phyloP scores from a whole-genome alignment of 2,329 filamentous ascomycete species.

The Colletotrichum simmondsii region DNA sequence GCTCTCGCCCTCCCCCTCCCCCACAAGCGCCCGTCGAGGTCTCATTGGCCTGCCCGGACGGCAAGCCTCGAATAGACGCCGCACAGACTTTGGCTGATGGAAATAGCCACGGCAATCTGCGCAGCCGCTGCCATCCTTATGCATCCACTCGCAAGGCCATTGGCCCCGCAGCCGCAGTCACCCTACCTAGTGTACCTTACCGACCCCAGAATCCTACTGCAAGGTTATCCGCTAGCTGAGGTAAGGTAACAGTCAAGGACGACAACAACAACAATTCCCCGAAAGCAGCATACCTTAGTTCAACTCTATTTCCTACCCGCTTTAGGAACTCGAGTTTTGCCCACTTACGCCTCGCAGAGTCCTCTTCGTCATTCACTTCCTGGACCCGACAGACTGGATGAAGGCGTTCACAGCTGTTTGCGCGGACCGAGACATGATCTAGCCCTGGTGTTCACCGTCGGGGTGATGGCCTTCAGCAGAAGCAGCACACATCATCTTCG shows the following conservation, averaged over 20 bases:
- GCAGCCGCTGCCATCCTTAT: slow-evolving; percentile 20
- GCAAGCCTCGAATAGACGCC: slow-evolving; percentile 19
- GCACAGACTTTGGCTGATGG: slow-evolving; percentile 16
- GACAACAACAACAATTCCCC: neutral
- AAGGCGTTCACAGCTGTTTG: slow-evolving; percentile 16
- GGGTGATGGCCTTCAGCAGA: neutral
- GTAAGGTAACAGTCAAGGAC: neutral
- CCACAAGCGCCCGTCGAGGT: slow-evolving; percentile 15
- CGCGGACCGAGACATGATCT: slow-evolving; percentile 20
- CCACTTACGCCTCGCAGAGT: neutral
- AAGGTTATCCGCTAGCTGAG: neutral
- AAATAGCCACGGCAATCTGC: slow-evolving; percentile 34
- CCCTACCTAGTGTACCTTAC: neutral
- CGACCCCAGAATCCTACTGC: neutral
- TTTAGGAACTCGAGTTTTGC: slow-evolving; percentile 3
- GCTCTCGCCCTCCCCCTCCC: neutral
- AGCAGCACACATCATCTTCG: slow-evolving; percentile 2
- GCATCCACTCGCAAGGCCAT: slow-evolving; percentile 9
- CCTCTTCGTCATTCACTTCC: slow-evolving; percentile 21
- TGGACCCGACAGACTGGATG: slow-evolving; percentile 27
- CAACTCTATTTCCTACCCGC: neutral
- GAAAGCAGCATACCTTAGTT: slow-evolving; percentile 13
- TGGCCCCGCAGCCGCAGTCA: slow-evolving; percentile 27
- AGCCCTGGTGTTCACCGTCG: neutral
- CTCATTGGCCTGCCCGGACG: slow-evolving; percentile 6